Base-by-base conservation (phyloP, 176 grass and related monocot genomes). In the Canna indica region DNA sequence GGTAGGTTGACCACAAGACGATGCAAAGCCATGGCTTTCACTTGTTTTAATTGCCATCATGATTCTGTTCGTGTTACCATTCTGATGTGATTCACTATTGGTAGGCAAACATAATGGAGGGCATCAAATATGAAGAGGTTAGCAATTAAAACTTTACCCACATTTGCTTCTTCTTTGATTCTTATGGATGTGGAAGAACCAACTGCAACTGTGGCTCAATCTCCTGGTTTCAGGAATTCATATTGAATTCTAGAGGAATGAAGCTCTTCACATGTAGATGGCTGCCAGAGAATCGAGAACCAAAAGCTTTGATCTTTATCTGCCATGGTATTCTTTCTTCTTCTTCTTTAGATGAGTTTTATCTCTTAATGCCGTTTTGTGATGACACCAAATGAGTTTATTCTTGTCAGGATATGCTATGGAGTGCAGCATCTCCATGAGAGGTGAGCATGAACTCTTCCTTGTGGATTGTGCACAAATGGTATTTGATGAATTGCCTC, bases 351-450 rank as follows among this genome's bases (percentile, higher is more conserved):
- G 36, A 75, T 4, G 29, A 10, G 52, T 57, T 2, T 65, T 42
- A 52, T 1, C 46, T 1, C 15, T 64, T 11, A 9, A 50, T 38
- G 31, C 42, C 14, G 18, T 63, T 18, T 26, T 2, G 13, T 33
- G 22, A 27, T 11, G 0, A n/a, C n/a, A n/a, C n/a, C n/a, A n/a
- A n/a, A n/a, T 25, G 64, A 36, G 2, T n/a, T 70, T 54, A 15
- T 10, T 74, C 65, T 73, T 66, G 46, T 26, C 36, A 90, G 84
- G 83, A 65, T 95, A 95, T 35, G 90, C 86, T 5, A 82, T 90
- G 86, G 90, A 95, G 69, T 95, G 86, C 59, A 95, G 86, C 77
- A 85, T 95, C 76, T 82, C 90, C 29, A 86, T 90, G 86, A 87
- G 81, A 90, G 90, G 90, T 94, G 76, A 71, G 36, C 20, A 74